A percentile compares a stretch with the other conserved stretches of the same genome.
phyloP scores from a whole-genome alignment of 2,329 filamentous ascomycete genomes.

The Hansfordia pulvinata region DNA sequence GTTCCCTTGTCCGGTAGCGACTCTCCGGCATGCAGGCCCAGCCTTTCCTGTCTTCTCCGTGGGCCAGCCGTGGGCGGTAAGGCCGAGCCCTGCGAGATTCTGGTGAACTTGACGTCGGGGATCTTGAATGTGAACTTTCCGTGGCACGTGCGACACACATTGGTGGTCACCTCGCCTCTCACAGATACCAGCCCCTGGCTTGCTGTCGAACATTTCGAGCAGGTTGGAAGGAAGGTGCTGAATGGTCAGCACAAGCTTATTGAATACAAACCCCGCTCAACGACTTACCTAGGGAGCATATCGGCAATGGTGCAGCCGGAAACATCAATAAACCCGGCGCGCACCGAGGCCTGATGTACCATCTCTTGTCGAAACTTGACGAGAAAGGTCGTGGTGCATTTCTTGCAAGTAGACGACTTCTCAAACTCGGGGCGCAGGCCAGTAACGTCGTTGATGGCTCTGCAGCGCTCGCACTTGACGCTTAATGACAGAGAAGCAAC shows the following conservation, averaged over 20 bases:
- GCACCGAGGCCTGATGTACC: slow-evolving; percentile 58
- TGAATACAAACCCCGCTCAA: background rate
- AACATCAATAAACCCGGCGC: slow-evolving; percentile 67
- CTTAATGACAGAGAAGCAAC: slow-evolving; percentile 52
- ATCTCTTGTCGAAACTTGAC: slow-evolving; percentile 51
- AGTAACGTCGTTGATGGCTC: slow-evolving; percentile 55
- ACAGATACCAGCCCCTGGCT: slow-evolving; percentile 59
- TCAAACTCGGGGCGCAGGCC: slow-evolving; percentile 43
- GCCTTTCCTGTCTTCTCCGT: slow-evolving; percentile 33
- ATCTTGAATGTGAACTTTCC: slow-evolving; percentile 68
- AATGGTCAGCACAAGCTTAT: no score
- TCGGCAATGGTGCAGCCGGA: slow-evolving; percentile 63
- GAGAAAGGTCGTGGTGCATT: slow-evolving; percentile 39
- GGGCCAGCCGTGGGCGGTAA: slow-evolving; percentile 24
- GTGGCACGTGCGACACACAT: slow-evolving; percentile 70
- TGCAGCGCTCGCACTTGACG: slow-evolving; percentile 70
- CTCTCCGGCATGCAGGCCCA: slow-evolving; percentile 43
- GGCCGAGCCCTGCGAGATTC: slow-evolving; percentile 44
- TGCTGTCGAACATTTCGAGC: slow-evolving; percentile 58
- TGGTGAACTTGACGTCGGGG: slow-evolving; percentile 64
- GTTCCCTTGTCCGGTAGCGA: slow-evolving; percentile 37
- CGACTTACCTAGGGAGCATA: slow-evolving; percentile 51
- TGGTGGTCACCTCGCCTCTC: slow-evolving; percentile 57
- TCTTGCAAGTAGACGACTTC: slow-evolving; percentile 41
- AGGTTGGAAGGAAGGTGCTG: slow-evolving; percentile 69